These are phyloP conservation scores for Debaryomyces subglobosus DNA, from an alignment of 1,139 yeast species.

Conservation along the genomic window DNA sequence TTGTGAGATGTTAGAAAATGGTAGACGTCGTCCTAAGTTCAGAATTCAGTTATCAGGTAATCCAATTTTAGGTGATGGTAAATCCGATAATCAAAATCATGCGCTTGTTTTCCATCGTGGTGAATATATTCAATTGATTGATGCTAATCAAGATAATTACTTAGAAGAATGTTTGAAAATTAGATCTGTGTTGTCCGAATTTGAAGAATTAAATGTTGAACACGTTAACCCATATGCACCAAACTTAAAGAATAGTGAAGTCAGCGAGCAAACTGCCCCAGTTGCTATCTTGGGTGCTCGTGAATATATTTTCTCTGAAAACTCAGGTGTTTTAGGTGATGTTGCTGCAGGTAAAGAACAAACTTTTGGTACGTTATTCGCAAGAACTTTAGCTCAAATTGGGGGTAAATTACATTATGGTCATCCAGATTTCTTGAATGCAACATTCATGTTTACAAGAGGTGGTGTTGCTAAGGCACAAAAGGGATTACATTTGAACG, in stretches of 20 bases:
- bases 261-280: constrained; percentile 57
- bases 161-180: constrained; percentile 98
- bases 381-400: constrained; percentile 96
- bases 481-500: constrained; percentile 97
- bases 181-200: constrained; percentile 95
- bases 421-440: constrained; percentile 98
- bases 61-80: constrained; percentile 99
- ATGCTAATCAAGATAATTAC: constrained; percentile 98
- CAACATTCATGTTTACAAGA: constrained; percentile 93
- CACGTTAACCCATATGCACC: constrained; percentile 82
- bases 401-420: constrained; percentile 99
- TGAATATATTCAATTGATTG: constrained; percentile 96
- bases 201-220: constrained; percentile 91
- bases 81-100: constrained; percentile 98
- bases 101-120: constrained; percentile 97
- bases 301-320: constrained; percentile 98
- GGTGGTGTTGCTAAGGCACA: constrained; percentile 99
- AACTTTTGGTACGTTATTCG: constrained; percentile 97
- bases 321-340: constrained; percentile 98
- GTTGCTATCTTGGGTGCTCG: constrained; percentile 99
- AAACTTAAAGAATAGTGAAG: constrained; percentile 47
- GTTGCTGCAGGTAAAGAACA: constrained; percentile 99
- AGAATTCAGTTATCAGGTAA: constrained; percentile 98
- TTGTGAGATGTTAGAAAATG: constrained; percentile 96
- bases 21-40: constrained; percentile 98